These are phyloP conservation scores for Thamnidium elegans DNA, from an alignment of 192 early-diverging fungal species.

Conservation along the genomic window DNA sequence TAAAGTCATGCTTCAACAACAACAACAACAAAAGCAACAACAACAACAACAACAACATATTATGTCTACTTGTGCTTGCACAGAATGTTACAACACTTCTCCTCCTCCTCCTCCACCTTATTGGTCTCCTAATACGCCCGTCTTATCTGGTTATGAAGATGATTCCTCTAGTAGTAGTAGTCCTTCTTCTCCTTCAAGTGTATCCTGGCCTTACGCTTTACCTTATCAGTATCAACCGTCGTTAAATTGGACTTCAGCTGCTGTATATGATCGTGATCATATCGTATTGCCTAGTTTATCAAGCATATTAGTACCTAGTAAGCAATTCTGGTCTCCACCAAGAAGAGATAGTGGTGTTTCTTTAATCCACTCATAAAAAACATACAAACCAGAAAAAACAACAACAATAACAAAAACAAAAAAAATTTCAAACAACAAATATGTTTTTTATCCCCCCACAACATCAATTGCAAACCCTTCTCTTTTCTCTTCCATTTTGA, in stretches of 20 bases:
- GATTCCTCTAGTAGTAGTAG: constrained; percentile 10
- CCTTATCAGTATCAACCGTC: constrained; percentile 6
- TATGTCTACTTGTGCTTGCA: constrained; percentile 13
- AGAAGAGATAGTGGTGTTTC: neutral
- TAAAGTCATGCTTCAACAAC: constrained; percentile 18
- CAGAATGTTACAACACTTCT: constrained; percentile 3
- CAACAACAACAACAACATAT: neutral
- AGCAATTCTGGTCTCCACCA: neutral
- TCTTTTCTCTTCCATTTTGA: neutral
- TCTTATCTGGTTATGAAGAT: constrained; percentile 2
- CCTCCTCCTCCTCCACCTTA: neutral
- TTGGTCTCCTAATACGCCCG: constrained; percentile 10
- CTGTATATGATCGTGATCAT: constrained; percentile 6
- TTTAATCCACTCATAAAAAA: neutral
- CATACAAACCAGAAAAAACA: no score
- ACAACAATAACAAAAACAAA: no score
- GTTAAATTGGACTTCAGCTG: neutral
- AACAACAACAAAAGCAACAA: constrained; percentile 1
- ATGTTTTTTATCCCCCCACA: no score
- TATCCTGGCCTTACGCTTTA: constrained; percentile 6
- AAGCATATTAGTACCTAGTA: neutral
- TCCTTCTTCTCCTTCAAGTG: constrained; percentile 26
- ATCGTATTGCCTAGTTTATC: constrained; percentile 20
- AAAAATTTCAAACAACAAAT: no score
- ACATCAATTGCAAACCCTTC: no score